Evolutionary conservation across 2,329 filamentous ascomycete species (phyloP), one percentile per base, ranked within the genome.

Genomic region (Penicillium psychrosexuale): DNA sequence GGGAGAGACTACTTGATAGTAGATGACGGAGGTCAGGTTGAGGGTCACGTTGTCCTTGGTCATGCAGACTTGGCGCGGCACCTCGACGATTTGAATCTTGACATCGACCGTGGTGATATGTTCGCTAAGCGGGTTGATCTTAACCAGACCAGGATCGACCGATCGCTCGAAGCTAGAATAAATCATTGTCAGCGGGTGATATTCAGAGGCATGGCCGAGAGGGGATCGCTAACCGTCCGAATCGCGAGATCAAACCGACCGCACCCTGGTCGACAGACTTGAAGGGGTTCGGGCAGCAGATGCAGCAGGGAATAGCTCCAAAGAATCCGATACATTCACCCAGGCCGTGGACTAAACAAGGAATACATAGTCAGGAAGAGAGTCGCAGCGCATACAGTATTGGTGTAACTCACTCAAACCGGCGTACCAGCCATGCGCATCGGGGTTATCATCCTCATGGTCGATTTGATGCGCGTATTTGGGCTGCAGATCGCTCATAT

Each of bases 41-140:
- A 99, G 82, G 43, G 90, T 96, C 61, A 97, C 94, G 69, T 99
- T 99, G 81, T 99, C 94, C 80, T 97, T 97, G 74, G 94, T 99
- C 92, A 99, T 99, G 82, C 94, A 97, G 59, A 93, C 86, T 77
- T 99, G 94, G 77, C 92, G 86, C 17, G 93, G 93, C 24, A 99
- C 94, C 80, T 99, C 77, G 73, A 95, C 91, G 62, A 96, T 97
- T 78, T 99, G 94, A 66, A 97, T 97, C 85, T 97, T 99, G 78
- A 99, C 94, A 74, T 99, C 94, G 71, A 99, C 88, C 68, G 95
- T 90, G 64, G 91, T 87, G 39, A 99, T 82, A 55, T 82, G 84
- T 80, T 99, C 94, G 67, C 89, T 93, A 51, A 97, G 85, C 3
- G 93, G 93, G 78, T 99, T 99, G 81, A 99, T 87, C 80, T 96